These are phyloP conservation scores for Penicillium fuscoglaucum DNA, from an alignment of 2,329 filamentous ascomycete genomes.

Conservation along the genomic window DNA sequence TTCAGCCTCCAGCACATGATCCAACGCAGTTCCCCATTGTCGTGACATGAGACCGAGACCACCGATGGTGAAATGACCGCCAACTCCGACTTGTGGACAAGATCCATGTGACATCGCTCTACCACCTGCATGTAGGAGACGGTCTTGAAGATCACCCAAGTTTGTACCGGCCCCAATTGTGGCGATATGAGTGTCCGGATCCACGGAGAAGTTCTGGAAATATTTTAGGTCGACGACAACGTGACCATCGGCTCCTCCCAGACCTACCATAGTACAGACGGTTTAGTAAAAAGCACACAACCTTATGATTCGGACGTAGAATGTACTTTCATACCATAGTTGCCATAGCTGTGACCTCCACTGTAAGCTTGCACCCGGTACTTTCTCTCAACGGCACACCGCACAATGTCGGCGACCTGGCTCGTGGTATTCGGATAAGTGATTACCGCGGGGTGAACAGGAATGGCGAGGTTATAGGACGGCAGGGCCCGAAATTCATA, in stretches of 20 bases:
- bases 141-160: constrained; percentile 35
- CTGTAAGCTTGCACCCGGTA: constrained; percentile 25
- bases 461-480: constrained; percentile 30
- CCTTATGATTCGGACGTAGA: neutral
- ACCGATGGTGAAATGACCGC: constrained; percentile 45
- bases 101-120: constrained; percentile 43
- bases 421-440: constrained; percentile 18
- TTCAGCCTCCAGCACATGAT: constrained; percentile 51
- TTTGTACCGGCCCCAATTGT: constrained; percentile 39
- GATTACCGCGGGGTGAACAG: constrained; percentile 22
- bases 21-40: constrained; percentile 54
- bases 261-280: constrained; percentile 19
- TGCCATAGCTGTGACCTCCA: constrained; percentile 33
- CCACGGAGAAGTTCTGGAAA: constrained; percentile 36
- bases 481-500: constrained; percentile 18
- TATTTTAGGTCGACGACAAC: constrained; percentile 35
- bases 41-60: constrained; percentile 46
- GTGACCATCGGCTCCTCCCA: constrained; percentile 36
- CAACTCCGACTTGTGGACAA: constrained; percentile 41
- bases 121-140: constrained; percentile 31
- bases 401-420: constrained; percentile 22
- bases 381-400: constrained; percentile 17
- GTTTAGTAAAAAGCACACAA: neutral
- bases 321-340: constrained; percentile 40
- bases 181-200: constrained; percentile 33